Conservation (phyloP, 2,329 filamentous ascomycete genomes). For the Phoma sp. region DNA sequence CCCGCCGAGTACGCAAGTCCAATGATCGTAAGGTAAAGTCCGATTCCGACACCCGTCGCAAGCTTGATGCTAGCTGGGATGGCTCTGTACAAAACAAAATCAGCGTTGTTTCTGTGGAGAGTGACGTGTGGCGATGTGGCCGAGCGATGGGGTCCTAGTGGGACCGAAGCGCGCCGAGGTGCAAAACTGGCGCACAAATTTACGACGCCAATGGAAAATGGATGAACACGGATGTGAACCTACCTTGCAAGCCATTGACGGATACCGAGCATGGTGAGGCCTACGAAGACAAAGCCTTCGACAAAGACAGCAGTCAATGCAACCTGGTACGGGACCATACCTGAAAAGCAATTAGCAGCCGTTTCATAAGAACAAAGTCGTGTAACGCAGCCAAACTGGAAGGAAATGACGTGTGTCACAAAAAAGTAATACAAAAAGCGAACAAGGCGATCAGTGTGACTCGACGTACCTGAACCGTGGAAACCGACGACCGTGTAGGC, state of each 20-base stretch:
- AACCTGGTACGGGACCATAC: constrained; percentile 72
- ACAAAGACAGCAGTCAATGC: constrained; percentile 88
- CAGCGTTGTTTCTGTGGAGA: constrained; percentile 65
- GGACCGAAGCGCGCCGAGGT: constrained; percentile 18
- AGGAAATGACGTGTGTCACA: constrained; percentile 18
- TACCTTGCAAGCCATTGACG: constrained; percentile 68
- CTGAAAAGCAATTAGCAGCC: constrained; percentile 29
- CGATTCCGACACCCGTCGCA: constrained; percentile 84
- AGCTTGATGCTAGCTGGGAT: constrained; percentile 87
- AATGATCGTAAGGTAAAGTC: constrained; percentile 79
- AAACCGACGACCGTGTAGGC: constrained; percentile 80
- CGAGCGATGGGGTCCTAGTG: constrained; percentile 14
- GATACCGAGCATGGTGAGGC: constrained; percentile 73
- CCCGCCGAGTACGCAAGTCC: constrained; percentile 81
- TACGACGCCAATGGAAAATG: constrained; percentile 13
- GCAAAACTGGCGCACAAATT: constrained; percentile 15
- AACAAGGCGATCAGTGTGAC: constrained; percentile 14
- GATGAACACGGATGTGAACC: constrained; percentile 11
- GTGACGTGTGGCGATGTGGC: constrained; percentile 17
- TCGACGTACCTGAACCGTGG: constrained; percentile 68
- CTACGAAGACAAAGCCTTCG: constrained; percentile 85
- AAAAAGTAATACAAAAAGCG: constrained; percentile 26
- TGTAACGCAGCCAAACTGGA: constrained; percentile 3
- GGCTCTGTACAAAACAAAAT: constrained; percentile 57
- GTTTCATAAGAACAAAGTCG: constrained; percentile 11